Evolutionary conservation across 345 rosid species (phyloP), one percentile per base, ranked within the genome.

Genomic region (Pugionium cornutum): DNA sequence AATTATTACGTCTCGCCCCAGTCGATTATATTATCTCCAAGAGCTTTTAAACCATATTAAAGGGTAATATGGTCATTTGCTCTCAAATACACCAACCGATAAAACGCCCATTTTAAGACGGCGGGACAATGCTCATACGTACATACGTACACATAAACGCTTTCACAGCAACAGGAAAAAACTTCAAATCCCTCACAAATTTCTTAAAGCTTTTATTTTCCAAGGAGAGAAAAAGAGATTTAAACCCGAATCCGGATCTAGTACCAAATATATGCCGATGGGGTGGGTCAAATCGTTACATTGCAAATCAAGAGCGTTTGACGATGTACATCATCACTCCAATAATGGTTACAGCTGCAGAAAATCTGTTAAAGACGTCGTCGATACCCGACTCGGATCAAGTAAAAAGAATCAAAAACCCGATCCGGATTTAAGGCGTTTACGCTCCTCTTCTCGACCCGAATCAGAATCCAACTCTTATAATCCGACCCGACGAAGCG

Each of bases 271-370:
- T 56, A 89, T 88, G 97, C 96, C 96, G 44, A 69, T 27, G 33
- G 80, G 87, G 44, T 94, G 99, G 99, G 84, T 94, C 30, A 94
- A 90, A 73, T 85, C 97, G 0, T 54, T 90, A 43, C 95, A 90
- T 59, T 94, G 99, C 83, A 94, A 84, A 77, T 90, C 99, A n/a
- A 83, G 83, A 68, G 97, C 99, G 1, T 82, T 75, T 55, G 96
- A 94, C 5, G 99, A 94, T 74, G 96, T 90, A 37, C 72, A 81
- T 74, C 84, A 82, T 73, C 82, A 72, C 71, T 58, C 67, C 69
- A 84, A 86, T 25, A 68, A 75, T 11, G 81, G 86, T 71, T 74
- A 89, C 49, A 85, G 95, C 51, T 94, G 99, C 77, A 80, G 85
- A 48, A 83, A 70, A 18, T 67, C 70, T 72, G 72, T 86, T 73